Evolutionary conservation across 768 basidiomycete genomes (phyloP).

Genomic region (Pseudohyphozyma bogoriensis): DNA sequence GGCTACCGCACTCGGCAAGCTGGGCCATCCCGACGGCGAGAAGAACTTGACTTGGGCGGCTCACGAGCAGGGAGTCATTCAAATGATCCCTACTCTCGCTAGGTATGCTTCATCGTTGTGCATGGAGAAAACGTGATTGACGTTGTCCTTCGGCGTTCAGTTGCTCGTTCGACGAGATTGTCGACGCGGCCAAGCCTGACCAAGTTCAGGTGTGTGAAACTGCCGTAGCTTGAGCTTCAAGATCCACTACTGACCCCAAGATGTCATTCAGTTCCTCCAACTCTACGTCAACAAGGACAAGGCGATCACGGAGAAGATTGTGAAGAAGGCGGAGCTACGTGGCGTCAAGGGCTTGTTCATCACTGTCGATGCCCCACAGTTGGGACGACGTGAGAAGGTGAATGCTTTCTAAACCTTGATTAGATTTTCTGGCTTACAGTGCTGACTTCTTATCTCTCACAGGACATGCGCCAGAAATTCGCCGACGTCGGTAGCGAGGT

Average conservation of each 20-base stretch:
- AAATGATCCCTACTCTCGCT: constrained; percentile 84
- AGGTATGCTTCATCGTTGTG: too few relatives aligned
- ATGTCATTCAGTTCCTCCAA: constrained; percentile 77
- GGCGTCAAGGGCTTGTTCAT: constrained; percentile 90
- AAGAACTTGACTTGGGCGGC: constrained; percentile 81
- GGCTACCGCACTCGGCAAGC: constrained; percentile 62
- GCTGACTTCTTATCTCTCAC: background rate
- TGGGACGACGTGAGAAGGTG: constrained; percentile 81
- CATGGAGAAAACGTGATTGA: too few relatives aligned
- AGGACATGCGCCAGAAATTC: constrained; percentile 91
- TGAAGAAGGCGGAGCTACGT: constrained; percentile 78
- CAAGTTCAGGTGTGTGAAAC: constrained; percentile 41
- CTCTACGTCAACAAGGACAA: constrained; percentile 90
- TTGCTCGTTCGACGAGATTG: constrained; percentile 89
- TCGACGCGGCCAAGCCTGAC: constrained; percentile 68
- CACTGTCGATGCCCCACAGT: constrained; percentile 93
- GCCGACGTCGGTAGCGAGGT: constrained; percentile 58
- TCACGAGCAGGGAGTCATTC: constrained; percentile 59
- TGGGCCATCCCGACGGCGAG: constrained; percentile 93
- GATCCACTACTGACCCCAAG: constrained; percentile 29
- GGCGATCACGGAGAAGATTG: constrained; percentile 68
- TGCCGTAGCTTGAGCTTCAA: constrained; percentile 19
- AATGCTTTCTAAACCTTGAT: background rate
- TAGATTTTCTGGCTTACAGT: background rate
- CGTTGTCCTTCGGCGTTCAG: too few relatives aligned